Percentiles rank a stretch among this genome's conserved stretches.
These are phyloP conservation scores for Alternaria ethzedia DNA, from an alignment of 2,329 filamentous ascomycete genomes.

Conservation along the genomic window DNA sequence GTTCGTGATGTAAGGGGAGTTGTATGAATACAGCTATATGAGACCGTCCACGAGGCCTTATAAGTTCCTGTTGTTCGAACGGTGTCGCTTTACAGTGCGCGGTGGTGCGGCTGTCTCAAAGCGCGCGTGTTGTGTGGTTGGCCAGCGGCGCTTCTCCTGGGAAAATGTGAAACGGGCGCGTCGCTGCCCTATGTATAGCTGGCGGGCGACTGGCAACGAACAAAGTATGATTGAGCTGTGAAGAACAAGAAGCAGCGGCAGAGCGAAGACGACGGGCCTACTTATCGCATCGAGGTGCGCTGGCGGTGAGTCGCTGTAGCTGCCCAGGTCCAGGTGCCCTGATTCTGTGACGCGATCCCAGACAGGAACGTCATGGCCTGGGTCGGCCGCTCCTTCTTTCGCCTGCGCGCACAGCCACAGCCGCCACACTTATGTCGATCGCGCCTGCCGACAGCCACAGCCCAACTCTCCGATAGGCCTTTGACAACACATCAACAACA, in stretches of 20 bases:
- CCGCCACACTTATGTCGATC: conserved; percentile 15
- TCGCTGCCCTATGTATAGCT: conserved; percentile 46
- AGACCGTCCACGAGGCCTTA: conserved; percentile 21
- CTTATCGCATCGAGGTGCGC: conserved; percentile 31
- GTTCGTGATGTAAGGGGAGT: conserved; percentile 2
- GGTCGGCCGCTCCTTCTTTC: not conserved
- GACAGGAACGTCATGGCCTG: conserved; percentile 27
- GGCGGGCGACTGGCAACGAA: conserved; percentile 29
- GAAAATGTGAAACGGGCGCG: conserved; percentile 50
- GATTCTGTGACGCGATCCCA: conserved; percentile 26
- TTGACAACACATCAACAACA: conserved; percentile 10
- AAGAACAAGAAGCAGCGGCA: conserved; percentile 10
- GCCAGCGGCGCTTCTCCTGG: conserved; percentile 29
- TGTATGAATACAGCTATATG: conserved; percentile 3
- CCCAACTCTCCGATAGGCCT: conserved; percentile 10
- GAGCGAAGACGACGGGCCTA: conserved; percentile 2
- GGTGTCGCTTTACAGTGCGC: conserved; percentile 14
- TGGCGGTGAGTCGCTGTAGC: conserved; percentile 26
- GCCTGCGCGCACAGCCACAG: conserved; percentile 22
- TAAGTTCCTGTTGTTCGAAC: conserved; percentile 21
- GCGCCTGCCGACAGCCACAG: conserved; percentile 4
- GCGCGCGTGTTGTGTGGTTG: conserved; percentile 38
- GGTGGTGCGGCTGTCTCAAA: conserved; percentile 35
- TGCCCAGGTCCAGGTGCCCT: conserved; percentile 25
- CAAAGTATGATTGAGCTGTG: conserved; percentile 4